Conservation (phyloP, 2,329 filamentous ascomycete species). For the Ceratocystis huliohia region DNA sequence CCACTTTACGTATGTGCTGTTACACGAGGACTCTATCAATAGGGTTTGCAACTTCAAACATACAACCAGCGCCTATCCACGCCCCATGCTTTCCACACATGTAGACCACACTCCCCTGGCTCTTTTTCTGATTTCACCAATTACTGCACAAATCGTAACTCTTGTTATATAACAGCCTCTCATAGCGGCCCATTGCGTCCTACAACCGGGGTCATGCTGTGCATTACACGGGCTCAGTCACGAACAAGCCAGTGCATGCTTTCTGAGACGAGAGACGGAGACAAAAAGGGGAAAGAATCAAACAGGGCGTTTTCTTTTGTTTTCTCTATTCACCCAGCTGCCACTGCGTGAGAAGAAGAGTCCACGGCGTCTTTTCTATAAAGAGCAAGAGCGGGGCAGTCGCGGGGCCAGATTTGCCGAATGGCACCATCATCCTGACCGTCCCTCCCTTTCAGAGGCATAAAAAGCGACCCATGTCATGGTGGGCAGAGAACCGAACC, state of each 20-base stretch:
- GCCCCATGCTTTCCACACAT: background rate
- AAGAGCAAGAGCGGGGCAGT: no score
- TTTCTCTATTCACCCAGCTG: background rate
- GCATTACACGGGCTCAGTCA: background rate
- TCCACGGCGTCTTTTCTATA: no score
- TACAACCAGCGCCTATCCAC: background rate
- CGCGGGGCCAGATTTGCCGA: background rate
- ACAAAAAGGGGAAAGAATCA: background rate
- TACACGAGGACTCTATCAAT: background rate
- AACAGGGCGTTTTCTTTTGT: background rate
- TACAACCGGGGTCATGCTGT: background rate
- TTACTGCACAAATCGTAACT: background rate
- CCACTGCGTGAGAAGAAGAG: background rate
- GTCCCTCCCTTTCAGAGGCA: background rate
- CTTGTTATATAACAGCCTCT: background rate
- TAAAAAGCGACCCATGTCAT: background rate
- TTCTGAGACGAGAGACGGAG: slow-evolving; percentile 3
- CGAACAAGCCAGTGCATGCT: background rate
- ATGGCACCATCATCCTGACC: background rate
- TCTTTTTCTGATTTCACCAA: background rate
- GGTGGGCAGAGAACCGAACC: background rate
- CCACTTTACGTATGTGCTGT: background rate
- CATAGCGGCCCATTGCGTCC: background rate
- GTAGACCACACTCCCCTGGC: background rate
- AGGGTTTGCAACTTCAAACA: background rate